A percentile compares a stretch with the other conserved stretches of the same genome.
These are phyloP conservation scores for Umbellularia californica DNA, from an alignment of 164 flowering plant species.

Conservation along the genomic window DNA sequence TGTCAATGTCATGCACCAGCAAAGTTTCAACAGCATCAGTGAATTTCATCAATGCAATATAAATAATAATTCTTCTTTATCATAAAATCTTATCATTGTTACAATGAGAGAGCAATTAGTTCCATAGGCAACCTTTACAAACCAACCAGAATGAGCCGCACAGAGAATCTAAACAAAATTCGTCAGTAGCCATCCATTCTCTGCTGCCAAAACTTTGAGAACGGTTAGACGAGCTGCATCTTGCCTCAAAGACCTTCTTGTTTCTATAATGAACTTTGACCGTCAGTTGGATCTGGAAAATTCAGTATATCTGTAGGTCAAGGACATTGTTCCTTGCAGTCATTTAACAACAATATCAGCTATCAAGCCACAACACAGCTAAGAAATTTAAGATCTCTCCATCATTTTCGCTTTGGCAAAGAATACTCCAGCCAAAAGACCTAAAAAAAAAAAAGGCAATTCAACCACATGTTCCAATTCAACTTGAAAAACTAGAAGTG, in stretches of 20 bases:
- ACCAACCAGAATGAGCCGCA: not conserved
- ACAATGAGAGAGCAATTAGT: too few species aligned
- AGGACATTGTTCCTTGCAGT: not conserved
- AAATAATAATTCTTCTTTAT: too few species aligned
- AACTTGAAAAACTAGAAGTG: not conserved
- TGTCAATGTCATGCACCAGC: too few species aligned
- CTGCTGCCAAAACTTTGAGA: not conserved
- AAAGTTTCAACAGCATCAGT: too few species aligned
- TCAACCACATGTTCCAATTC: not conserved
- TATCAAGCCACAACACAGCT: not conserved
- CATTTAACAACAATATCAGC: not conserved
- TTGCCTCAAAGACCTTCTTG: not conserved
- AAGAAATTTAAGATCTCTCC: slow-evolving; percentile 31
- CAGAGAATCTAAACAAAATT: not conserved
- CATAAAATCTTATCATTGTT: too few species aligned
- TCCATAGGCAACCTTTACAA: not conserved
- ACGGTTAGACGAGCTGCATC: not conserved
- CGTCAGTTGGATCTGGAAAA: not conserved
- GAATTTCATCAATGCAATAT: too few species aligned
- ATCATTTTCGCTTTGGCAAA: slow-evolving; percentile 85
- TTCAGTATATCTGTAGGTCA: not conserved
- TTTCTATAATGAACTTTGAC: not conserved
- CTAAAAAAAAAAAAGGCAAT: slow-evolving; percentile 27
- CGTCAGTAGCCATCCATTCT: not conserved
- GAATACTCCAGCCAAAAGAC: slow-evolving; percentile 86